phyloP scores from a whole-genome alignment of 2,329 filamentous ascomycete species.

The Bipolaris bicolor region DNA sequence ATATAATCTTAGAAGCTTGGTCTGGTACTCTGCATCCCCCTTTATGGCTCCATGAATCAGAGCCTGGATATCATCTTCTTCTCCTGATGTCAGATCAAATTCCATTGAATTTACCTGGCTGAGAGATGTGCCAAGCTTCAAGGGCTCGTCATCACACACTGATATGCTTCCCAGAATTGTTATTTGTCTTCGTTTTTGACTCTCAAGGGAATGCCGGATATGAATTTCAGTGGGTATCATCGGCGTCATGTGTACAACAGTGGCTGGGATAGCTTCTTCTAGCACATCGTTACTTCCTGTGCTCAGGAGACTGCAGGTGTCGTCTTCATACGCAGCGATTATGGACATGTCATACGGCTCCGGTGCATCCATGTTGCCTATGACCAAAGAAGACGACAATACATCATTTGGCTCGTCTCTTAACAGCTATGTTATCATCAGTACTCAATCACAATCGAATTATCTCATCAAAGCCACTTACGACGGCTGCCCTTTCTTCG shows the following conservation, averaged over 20 bases:
- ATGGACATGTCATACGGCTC: neutral
- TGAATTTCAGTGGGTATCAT: neutral
- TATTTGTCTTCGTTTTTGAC: neutral
- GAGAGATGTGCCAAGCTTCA: neutral
- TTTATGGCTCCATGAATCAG: neutral
- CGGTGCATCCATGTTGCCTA: neutral
- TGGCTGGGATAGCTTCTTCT: neutral
- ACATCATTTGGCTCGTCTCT: neutral
- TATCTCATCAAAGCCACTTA: neutral
- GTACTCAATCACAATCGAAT: neutral
- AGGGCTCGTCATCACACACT: neutral
- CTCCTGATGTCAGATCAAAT: too few species aligned
- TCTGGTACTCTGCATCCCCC: neutral
- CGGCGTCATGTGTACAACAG: neutral
- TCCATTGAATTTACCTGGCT: neutral
- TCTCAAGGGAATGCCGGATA: neutral
- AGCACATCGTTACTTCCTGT: neutral
- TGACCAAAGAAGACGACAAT: neutral
- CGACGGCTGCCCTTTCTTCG: neutral
- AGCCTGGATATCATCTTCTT: neutral
- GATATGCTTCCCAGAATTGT: neutral
- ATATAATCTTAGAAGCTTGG: neutral
- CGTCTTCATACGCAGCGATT: neutral
- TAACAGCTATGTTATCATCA: neutral
- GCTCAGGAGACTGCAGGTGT: neutral